phyloP scores from a whole-genome alignment of 306 rosid species.

The Rosa multiflora region DNA sequence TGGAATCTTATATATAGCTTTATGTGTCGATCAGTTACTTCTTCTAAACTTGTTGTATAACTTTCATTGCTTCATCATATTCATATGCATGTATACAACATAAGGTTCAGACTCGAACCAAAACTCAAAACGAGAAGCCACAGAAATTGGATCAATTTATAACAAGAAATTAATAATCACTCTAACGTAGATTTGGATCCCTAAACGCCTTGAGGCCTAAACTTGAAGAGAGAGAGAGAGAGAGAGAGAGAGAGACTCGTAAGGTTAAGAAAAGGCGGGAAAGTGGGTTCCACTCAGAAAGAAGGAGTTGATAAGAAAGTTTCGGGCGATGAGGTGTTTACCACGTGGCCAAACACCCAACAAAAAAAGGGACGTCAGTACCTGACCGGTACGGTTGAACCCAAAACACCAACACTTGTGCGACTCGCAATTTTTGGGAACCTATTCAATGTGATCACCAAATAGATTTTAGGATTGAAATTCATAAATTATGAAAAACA shows the following conservation, averaged over 20 bases:
- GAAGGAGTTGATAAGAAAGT: background rate
- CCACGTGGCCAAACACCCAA: background rate
- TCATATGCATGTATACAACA: background rate
- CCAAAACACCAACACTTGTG: background rate
- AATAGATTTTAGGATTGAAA: background rate
- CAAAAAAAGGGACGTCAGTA: background rate
- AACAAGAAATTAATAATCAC: background rate
- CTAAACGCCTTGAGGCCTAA: background rate
- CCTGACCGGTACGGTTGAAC: background rate
- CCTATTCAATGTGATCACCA: background rate
- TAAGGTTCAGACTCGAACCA: background rate
- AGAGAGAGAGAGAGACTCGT: background rate
- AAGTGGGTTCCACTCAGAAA: conserved; percentile 17
- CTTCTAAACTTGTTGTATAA: background rate
- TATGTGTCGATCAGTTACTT: background rate
- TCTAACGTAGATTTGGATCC: background rate
- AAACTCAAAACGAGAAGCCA: too few relatives aligned
- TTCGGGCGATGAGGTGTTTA: conserved; percentile 7
- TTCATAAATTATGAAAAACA: too few relatives aligned
- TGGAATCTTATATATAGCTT: background rate
- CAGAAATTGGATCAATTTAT: background rate
- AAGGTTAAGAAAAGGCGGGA: conserved; percentile 27
- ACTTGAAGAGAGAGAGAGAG: background rate
- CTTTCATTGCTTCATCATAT: background rate
- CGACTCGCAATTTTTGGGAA: background rate